Base-by-base conservation (phyloP, 345 rosid species). In the Noccaea caerulescens region DNA sequence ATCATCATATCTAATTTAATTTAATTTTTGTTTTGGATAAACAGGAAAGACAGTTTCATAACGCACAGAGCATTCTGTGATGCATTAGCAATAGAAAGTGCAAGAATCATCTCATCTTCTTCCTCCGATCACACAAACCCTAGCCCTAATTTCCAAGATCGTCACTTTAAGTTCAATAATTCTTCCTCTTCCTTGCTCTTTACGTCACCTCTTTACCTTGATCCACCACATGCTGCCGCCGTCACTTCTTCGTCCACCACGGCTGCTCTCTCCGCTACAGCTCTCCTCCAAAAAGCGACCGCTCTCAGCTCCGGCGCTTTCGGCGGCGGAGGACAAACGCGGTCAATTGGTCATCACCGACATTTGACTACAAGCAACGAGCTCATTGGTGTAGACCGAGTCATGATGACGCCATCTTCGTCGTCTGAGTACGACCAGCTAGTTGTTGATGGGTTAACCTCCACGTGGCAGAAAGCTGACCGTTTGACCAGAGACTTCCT, bases 51-150 rank as follows among this genome's bases (percentile, higher is more conserved):
- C 72, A 91, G 93, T 69, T 91, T 91, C 72, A 87, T 91, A 80
- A 88, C 97, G 11, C 97, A 91, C 72, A 81, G 95, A 63, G 95
- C 97, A 10, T 91, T 91, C 54, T 91, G 97, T 39, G 97, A 91
- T 64, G 95, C 97, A 25, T 65, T 91, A 76, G 93, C 97, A 73
- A 91, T 84, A 68, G 95, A 88, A 64, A 87, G 80, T 71, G 89
- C 88, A 18, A 83, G 91, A 66, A 83, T 85, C 46, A 82, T 60
- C 68, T 66, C 72, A 50, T 30, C 67, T 41, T 33, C 77, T 58
- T 51, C 77, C 13, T 33, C 72, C 60, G 67, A 45, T 56, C 51
- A 66, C 78, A 71, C 57, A 56, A 84, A 80, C 81, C 88, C 85
- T 79, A 83, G 39, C 77, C 80, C 78, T 63, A 72, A 66, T 13